These are phyloP conservation scores for Aegilops speltoides DNA, from an alignment of 176 grass and related monocot genomes.

Conservation along the genomic window DNA sequence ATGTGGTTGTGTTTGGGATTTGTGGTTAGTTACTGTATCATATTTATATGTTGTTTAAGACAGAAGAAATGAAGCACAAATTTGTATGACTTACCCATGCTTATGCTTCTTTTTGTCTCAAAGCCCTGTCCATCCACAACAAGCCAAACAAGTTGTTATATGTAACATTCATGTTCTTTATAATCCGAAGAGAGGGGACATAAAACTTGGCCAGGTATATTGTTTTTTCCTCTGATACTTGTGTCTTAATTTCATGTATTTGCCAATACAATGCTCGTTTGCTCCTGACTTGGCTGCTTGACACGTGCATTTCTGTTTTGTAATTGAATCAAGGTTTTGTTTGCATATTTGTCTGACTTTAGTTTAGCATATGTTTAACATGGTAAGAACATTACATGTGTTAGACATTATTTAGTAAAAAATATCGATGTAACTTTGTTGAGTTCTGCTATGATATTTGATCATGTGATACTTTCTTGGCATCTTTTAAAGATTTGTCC, in stretches of 20 bases:
- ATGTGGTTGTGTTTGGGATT: background rate
- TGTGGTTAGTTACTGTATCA: slow-evolving; percentile 1
- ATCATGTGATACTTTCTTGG: slow-evolving; percentile 12
- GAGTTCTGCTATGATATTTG: background rate
- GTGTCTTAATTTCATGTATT: slow-evolving; percentile 16
- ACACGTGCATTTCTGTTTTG: background rate
- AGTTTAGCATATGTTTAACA: background rate
- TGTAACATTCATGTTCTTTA: slow-evolving; percentile 97
- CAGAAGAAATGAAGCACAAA: slow-evolving; percentile 19
- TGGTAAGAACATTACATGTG: slow-evolving; percentile 5
- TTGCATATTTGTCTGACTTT: slow-evolving; percentile 6
- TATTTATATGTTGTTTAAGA: slow-evolving; percentile 1
- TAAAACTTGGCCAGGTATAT: slow-evolving; percentile 92
- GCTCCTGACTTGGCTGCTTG: slow-evolving; percentile 17
- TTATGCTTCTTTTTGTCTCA: slow-evolving; percentile 24
- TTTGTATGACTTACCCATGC: slow-evolving; percentile 23
- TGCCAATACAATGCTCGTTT: background rate
- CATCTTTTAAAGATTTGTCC: slow-evolving; percentile 9
- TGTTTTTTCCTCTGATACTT: slow-evolving; percentile 2
- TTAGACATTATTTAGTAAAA: background rate
- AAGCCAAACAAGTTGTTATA: slow-evolving; percentile 64
- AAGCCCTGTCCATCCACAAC: slow-evolving; percentile 42
- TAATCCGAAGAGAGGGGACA: slow-evolving; percentile 96
- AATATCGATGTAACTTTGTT: background rate
- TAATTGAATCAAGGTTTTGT: background rate